A percentile compares a stretch with the other conserved stretches of the same genome.
phyloP scores from a whole-genome alignment of 768 basidiomycete species.

The Dentipellis fragilis region DNA sequence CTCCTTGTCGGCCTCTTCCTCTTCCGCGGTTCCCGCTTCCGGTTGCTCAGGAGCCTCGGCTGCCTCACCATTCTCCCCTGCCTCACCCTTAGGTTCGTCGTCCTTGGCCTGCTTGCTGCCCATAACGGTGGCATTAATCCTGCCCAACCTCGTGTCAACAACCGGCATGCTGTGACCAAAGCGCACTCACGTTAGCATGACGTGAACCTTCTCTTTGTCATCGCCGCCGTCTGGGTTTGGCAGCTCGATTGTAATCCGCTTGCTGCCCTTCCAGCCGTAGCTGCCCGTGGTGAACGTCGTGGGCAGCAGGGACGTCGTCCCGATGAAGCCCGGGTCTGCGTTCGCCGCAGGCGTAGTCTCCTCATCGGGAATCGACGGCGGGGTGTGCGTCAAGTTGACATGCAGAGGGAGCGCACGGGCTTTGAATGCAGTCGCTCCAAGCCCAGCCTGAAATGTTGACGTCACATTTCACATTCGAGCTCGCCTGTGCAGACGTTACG shows the following conservation, averaged over 20 bases:
- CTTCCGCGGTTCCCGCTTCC: neutral
- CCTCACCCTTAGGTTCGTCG: conserved; percentile 21
- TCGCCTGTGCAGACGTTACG: neutral
- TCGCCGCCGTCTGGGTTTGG: conserved; percentile 36
- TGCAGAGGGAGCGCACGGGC: conserved; percentile 62
- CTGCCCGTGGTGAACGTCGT: conserved; percentile 63
- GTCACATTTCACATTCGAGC: neutral
- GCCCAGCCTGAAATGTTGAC: neutral
- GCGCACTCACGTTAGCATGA: conserved; percentile 59
- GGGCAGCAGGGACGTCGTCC: conserved; percentile 44
- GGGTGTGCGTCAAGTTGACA: conserved; percentile 56
- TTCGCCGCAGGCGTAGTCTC: conserved; percentile 24
- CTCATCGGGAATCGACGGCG: conserved; percentile 32
- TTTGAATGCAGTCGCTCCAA: conserved; percentile 46
- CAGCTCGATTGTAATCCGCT: conserved; percentile 57
- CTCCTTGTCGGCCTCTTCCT: neutral
- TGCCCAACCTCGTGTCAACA: conserved; percentile 18
- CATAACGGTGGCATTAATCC: conserved; percentile 68
- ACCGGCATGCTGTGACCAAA: neutral
- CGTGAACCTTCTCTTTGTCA: conserved; percentile 57
- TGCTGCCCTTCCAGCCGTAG: conserved; percentile 79
- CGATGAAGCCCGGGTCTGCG: conserved; percentile 53
- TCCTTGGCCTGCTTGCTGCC: conserved; percentile 51
- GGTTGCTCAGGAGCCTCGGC: conserved; percentile 16
- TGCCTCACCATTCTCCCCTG: conserved; percentile 20